phyloP scores from a whole-genome alignment of 2,329 filamentous ascomycete genomes.

The Sclerotinia minor region DNA sequence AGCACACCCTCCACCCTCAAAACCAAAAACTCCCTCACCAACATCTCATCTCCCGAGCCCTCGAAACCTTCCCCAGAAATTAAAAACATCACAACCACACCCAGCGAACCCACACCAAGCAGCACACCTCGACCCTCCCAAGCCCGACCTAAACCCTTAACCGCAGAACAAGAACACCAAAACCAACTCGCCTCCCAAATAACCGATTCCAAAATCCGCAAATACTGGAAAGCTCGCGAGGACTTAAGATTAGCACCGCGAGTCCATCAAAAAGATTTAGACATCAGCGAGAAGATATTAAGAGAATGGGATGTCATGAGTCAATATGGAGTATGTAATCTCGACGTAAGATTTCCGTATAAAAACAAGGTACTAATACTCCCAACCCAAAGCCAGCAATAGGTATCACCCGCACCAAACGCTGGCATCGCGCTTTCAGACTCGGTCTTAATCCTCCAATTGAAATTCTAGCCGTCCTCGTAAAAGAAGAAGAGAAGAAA shows the following conservation, averaged over 20 bases:
- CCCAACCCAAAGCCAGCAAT: constrained; percentile 69
- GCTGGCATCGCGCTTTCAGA: constrained; percentile 83
- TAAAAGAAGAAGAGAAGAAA: constrained; percentile 66
- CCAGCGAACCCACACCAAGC: not conserved
- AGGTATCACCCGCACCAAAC: constrained; percentile 75
- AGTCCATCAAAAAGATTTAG: constrained; percentile 76
- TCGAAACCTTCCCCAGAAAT: constrained; percentile 6
- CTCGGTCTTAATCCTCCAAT: constrained; percentile 86
- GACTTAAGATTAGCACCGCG: constrained; percentile 63
- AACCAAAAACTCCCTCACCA: not conserved
- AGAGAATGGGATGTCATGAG: constrained; percentile 89
- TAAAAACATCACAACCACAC: constrained; percentile 27
- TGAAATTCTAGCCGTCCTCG: constrained; percentile 82
- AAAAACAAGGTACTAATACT: not conserved
- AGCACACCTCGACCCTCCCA: not conserved
- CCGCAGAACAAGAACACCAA: constrained; percentile 49
- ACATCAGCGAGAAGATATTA: constrained; percentile 78
- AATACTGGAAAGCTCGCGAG: constrained; percentile 78
- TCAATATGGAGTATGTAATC: constrained; percentile 76
- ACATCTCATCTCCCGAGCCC: not conserved
- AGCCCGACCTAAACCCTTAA: constrained; percentile 24
- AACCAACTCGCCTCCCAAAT: constrained; percentile 62
- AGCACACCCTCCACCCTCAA: constrained; percentile 42
- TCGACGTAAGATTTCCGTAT: not conserved
- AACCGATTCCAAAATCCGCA: constrained; percentile 66